Conservation (phyloP, 2,329 filamentous ascomycete genomes). For the Pestalotiopsis sp. region DNA sequence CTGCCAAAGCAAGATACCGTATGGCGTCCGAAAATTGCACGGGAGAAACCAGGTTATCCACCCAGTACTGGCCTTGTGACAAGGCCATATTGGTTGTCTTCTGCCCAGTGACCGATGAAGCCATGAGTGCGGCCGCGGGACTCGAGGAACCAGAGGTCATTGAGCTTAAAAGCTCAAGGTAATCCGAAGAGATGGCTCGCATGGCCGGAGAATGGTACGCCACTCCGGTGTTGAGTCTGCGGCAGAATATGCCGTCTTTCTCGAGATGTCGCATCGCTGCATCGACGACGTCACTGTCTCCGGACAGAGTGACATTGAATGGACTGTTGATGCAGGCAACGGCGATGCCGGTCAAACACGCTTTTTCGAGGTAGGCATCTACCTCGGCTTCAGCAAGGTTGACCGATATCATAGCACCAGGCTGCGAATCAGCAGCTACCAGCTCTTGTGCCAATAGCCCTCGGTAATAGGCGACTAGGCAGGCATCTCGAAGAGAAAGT, state of each 20-base stretch:
- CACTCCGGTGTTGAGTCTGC: conserved; percentile 25
- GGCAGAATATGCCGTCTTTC: conserved; percentile 22
- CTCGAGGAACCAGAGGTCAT: no score
- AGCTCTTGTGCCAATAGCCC: conserved; percentile 14
- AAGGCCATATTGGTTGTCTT: conserved; percentile 17
- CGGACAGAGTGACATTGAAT: conserved; percentile 31
- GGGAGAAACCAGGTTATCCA: conserved; percentile 23
- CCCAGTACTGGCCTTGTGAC: conserved; percentile 22
- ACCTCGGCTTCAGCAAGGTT: conserved; percentile 19
- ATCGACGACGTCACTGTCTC: conserved; percentile 24
- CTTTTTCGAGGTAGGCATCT: conserved; percentile 16
- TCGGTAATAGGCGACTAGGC: conserved; percentile 17
- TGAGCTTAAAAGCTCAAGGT: conserved; percentile 3
- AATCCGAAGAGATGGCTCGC: conserved; percentile 17
- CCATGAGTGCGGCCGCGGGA: conserved; percentile 16
- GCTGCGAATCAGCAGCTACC: background rate
- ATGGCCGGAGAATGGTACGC: conserved; percentile 38
- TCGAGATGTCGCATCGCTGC: conserved; percentile 19
- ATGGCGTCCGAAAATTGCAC: conserved; percentile 24
- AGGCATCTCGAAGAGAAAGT: conserved; percentile 17
- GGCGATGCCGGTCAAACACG: conserved; percentile 1
- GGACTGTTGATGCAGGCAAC: conserved; percentile 35
- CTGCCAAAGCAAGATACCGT: background rate
- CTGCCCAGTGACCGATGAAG: conserved; percentile 23
- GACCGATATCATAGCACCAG: conserved; percentile 32